Percentiles rank a stretch among this genome's conserved stretches.
phyloP scores from a whole-genome alignment of 2,329 filamentous ascomycete species.

The Penicillium sp. region DNA sequence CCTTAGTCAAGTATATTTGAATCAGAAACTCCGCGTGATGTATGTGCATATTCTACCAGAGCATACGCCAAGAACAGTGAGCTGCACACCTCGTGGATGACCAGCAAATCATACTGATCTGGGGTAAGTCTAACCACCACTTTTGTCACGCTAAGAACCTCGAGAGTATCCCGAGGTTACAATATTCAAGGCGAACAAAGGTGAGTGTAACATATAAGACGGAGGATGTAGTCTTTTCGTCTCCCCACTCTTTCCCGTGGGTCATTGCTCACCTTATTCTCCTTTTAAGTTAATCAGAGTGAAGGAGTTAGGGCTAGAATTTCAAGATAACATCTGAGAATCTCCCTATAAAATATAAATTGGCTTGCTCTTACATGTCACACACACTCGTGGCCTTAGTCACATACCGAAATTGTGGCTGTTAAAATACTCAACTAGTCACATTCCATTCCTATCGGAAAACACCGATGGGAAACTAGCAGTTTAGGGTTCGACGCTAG shows the following conservation, averaged over 20 bases:
- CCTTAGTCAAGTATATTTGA: too few relatives aligned
- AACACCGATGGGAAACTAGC: constrained; percentile 5
- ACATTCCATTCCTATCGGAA: constrained; percentile 20
- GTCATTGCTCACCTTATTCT: constrained; percentile 4
- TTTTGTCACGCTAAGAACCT: not conserved
- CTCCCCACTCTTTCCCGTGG: not conserved
- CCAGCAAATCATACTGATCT: not conserved
- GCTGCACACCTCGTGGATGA: not conserved
- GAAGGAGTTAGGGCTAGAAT: not conserved
- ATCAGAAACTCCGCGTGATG: not conserved
- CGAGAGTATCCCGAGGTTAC: not conserved
- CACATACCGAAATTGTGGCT: constrained; percentile 19
- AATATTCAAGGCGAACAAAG: not conserved
- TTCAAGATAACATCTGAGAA: not conserved
- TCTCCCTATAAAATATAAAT: too few relatives aligned
- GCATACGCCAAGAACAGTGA: not conserved
- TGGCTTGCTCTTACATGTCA: not conserved
- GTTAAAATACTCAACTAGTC: constrained; percentile 20
- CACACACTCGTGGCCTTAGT: constrained; percentile 13
- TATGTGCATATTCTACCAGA: not conserved
- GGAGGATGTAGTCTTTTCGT: not conserved
- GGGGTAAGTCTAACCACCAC: too few relatives aligned
- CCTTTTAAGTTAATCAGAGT: constrained; percentile 5
- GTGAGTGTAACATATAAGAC: not conserved
- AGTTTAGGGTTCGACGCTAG: not conserved